A percentile compares a stretch with the other conserved stretches of the same genome.
These are phyloP conservation scores for Oxyria digyna DNA, from an alignment of 148 eudicot species.

Conservation along the genomic window DNA sequence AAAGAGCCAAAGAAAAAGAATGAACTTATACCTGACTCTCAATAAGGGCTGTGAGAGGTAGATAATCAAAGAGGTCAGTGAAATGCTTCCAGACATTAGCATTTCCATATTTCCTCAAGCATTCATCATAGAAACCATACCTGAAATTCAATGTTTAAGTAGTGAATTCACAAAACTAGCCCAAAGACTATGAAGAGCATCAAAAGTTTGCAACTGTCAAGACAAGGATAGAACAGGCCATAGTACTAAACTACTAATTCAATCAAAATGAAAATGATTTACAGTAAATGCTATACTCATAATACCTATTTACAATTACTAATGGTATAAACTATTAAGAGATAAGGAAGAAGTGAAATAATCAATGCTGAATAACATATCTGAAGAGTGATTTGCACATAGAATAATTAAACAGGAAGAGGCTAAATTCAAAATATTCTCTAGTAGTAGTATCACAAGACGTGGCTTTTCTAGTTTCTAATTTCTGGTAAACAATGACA, in stretches of 20 bases:
- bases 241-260: too few relatives aligned
- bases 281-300: neutral
- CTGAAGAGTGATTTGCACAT: neutral
- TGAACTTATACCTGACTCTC: constrained; percentile 58
- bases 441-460: neutral
- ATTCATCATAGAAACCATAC: constrained; percentile 97
- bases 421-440: neutral
- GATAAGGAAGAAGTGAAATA: neutral
- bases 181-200: neutral
- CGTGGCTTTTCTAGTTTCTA: neutral
- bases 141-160: constrained; percentile 20
- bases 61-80: constrained; percentile 94
- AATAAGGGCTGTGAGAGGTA: constrained; percentile 90
- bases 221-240: neutral
- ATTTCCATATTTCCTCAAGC: constrained; percentile 97
- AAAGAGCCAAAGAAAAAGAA: neutral
- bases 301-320: neutral
- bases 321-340: too few relatives aligned
- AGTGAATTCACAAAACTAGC: neutral
- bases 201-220: neutral
- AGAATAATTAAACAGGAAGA: neutral
- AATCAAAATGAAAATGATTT: neutral
- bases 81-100: constrained; percentile 99
- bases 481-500: neutral
- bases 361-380: neutral